Percentiles rank a stretch among this genome's conserved stretches.
Conservation (phyloP, 192 early-diverging fungal genomes). For the Dispira parvispora region DNA sequence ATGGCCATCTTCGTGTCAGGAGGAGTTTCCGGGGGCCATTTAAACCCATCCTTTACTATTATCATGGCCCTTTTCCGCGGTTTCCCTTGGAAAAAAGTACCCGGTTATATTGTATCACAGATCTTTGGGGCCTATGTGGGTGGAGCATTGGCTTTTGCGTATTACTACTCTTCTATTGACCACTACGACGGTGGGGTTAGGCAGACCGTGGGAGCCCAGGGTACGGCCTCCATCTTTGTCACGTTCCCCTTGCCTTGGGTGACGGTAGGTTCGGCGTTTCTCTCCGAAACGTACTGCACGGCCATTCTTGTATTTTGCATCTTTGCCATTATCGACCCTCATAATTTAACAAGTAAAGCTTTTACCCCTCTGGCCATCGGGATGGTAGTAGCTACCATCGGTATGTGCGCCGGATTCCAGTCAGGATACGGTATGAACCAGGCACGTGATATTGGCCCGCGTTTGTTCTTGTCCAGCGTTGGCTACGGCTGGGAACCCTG, state of each 20-base stretch:
- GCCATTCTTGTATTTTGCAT: slow-evolving; percentile 45
- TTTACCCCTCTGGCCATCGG: slow-evolving; percentile 38
- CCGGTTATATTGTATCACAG: slow-evolving; percentile 46
- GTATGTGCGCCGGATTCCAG: slow-evolving; percentile 41
- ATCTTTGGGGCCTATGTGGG: slow-evolving; percentile 51
- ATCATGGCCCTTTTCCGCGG: slow-evolving; percentile 44
- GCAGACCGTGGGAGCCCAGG: slow-evolving; percentile 24
- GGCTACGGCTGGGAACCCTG: slow-evolving; percentile 52
- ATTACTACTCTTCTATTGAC: slow-evolving; percentile 41
- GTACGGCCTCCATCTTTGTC: slow-evolving; percentile 47
- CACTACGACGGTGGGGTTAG: slow-evolving; percentile 32
- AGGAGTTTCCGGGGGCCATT: slow-evolving; percentile 51
- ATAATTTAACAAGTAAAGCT: slow-evolving; percentile 34
- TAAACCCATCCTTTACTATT: slow-evolving; percentile 64
- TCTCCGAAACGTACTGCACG: slow-evolving; percentile 52
- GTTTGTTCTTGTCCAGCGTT: slow-evolving; percentile 44
- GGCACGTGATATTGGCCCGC: slow-evolving; percentile 65
- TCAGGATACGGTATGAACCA: slow-evolving; percentile 58
- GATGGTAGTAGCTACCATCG: slow-evolving; percentile 40
- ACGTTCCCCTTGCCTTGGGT: slow-evolving; percentile 39
- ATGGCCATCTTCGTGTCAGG: slow-evolving; percentile 44
- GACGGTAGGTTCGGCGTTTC: slow-evolving; percentile 31
- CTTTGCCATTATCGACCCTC: slow-evolving; percentile 38
- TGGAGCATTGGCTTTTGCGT: slow-evolving; percentile 43
- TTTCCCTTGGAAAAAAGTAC: slow-evolving; percentile 52